Base-by-base conservation (phyloP, 441 rosid genomes). In the Francoa sonchifolia region DNA sequence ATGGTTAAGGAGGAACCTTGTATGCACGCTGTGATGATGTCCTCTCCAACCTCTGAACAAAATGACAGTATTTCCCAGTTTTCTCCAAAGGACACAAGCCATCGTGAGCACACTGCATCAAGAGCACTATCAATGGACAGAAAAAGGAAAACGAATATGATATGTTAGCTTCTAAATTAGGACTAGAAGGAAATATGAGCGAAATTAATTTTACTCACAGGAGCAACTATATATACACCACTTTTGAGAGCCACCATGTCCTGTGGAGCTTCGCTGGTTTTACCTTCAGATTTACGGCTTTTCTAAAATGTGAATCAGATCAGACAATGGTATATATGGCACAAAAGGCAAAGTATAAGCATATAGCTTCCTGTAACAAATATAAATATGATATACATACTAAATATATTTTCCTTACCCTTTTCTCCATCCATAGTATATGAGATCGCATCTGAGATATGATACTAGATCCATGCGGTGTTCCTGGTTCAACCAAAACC, bases 371-470 rank as follows among this genome's bases (percentile, higher is more conserved):
- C 5, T 18, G 8, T 3, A 21, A 37, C 4, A 18, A 17, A 37
- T 3, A 5, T 37, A 8, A 18, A 17, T 16, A 36, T 32, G 5
- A 39, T 47, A 6, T 30, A 42, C 25, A 7, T 35, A 27, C 16
- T 39, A 5, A 19, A 7, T 12, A 42, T 7, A 25, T 30, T 22
- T 22, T 42, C 40, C 66, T 29, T 64, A 85, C 98, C 59, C 98
- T 71, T 38, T 74, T 71, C 61, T 89, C 98, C 94, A 89, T 74
- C 98, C 98, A 85, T 44, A 89, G 52, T 71, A 89, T 65, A 65
- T 85, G 89, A 49, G 96, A 85, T 9, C 93, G 84, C 94, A 85
- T 85, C 69, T 73, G 98, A 38, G 96, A 63, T 52, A 89, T 82
- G 39, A 89, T 82, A 42, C 60, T 74, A 51, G 77, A 80, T 63